phyloP scores from a whole-genome alignment of 2,329 filamentous ascomycete genomes.

The Phaeosphaeriaceae sp. region DNA sequence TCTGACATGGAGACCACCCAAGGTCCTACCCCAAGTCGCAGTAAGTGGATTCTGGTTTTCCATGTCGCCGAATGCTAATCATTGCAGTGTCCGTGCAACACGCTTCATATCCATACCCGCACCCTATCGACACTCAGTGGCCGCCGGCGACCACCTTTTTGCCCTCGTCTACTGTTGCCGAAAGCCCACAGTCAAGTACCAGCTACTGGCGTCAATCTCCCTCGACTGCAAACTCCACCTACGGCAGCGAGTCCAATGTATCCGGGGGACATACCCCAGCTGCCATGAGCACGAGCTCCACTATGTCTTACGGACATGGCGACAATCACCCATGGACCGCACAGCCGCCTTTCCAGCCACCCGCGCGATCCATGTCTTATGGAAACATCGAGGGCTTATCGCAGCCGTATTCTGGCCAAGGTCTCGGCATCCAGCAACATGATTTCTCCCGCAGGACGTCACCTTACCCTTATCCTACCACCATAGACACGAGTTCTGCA shows the following conservation, averaged over 20 bases:
- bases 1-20: conserved; percentile 37
- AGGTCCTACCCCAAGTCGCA: conserved; percentile 26
- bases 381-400: conserved; percentile 47
- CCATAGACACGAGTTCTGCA: conserved; percentile 41
- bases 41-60: conserved; percentile 24
- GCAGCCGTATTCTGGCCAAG: conserved; percentile 39
- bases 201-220: conserved; percentile 46
- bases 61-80: conserved; percentile 18
- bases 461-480: conserved; percentile 42
- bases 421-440: conserved; percentile 39
- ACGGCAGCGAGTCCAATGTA: conserved; percentile 45
- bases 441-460: conserved; percentile 43
- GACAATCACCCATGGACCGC: conserved; percentile 39
- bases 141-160: conserved; percentile 38
- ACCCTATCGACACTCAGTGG: conserved; percentile 47
- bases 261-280: conserved; percentile 44
- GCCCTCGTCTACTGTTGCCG: conserved; percentile 44
- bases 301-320: conserved; percentile 43
- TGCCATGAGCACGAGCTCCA: conserved; percentile 45
- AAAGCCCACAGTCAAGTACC: conserved; percentile 41
- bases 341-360: conserved; percentile 37
- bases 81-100: conserved; percentile 40
- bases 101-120: conserved; percentile 41
- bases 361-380: conserved; percentile 49
- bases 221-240: conserved; percentile 42